Evolutionary conservation across 1,284 basidiomycete genomes (phyloP).

Genomic region (Ceratobasidium sp.): DNA sequence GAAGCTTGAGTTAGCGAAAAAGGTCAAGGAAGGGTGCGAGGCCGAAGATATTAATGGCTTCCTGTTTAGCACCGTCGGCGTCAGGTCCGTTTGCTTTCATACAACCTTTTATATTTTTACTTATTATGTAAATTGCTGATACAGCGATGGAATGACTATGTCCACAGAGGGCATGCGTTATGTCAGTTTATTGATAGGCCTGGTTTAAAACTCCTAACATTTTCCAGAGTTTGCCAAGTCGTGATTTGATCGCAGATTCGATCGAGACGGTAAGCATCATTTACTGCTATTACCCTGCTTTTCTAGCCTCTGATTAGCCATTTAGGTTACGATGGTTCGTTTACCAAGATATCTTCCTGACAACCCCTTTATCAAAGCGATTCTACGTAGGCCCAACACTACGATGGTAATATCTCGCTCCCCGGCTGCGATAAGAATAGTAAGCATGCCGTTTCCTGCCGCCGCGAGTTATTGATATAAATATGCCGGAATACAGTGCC

Average conservation of each 20-base stretch:
- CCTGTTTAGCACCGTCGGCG: slow-evolving; percentile 82
- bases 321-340: slow-evolving; percentile 72
- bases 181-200: slow-evolving; percentile 14
- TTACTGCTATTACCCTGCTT: not conserved
- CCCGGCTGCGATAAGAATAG: slow-evolving; percentile 89
- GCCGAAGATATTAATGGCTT: slow-evolving; percentile 80
- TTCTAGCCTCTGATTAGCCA: not conserved
- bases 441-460: slow-evolving; percentile 34
- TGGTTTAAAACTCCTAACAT: not conserved
- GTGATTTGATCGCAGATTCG: slow-evolving; percentile 91
- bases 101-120: not conserved
- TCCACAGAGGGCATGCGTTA: slow-evolving; percentile 74
- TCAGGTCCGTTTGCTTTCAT: slow-evolving; percentile 62
- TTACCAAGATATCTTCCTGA: slow-evolving; percentile 8
- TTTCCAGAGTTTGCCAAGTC: slow-evolving; percentile 80
- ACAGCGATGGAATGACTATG: slow-evolving; percentile 84
- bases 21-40: slow-evolving; percentile 79
- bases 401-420: slow-evolving; percentile 86
- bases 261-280: slow-evolving; percentile 76
- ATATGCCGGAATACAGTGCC: slow-evolving; percentile 63
- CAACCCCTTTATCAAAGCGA: not conserved
- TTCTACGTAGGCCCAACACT: slow-evolving; percentile 74
- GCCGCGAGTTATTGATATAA: not conserved
- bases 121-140: not conserved
- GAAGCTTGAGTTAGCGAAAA: slow-evolving; percentile 77